Evolutionary conservation across 2,329 filamentous ascomycete genomes (phyloP).

Genomic region (Diaporthe sp.): DNA sequence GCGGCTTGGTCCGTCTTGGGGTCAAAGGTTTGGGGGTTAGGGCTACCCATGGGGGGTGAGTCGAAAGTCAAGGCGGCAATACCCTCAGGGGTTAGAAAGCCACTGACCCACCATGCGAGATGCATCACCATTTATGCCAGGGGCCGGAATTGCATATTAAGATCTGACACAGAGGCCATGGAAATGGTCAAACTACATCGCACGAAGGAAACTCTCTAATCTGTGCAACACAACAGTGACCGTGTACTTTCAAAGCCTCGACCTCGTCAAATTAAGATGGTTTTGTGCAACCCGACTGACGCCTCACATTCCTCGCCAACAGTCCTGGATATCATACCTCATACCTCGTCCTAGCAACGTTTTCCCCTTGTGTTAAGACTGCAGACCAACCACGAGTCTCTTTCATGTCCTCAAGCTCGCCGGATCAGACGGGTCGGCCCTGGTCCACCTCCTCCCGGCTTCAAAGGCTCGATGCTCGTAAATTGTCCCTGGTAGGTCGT

Average conservation of each 20-base stretch:
- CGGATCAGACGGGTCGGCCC: constrained; percentile 15
- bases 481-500: constrained; percentile 25
- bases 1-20: constrained; percentile 11
- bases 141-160: constrained; percentile 6
- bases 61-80: background rate
- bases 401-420: background rate
- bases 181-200: background rate
- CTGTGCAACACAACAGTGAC: background rate
- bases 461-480: constrained; percentile 27
- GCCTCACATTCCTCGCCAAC: background rate
- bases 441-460: background rate
- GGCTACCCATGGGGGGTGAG: background rate
- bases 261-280: background rate
- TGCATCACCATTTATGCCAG: background rate
- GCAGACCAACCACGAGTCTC: background rate
- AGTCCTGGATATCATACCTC: constrained; percentile 24
- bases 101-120: background rate
- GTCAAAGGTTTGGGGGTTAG: background rate
- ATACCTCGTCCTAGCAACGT: background rate
- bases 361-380: background rate
- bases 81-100: no score
- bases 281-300: background rate
- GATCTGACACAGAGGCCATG: constrained; percentile 6
- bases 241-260: background rate
- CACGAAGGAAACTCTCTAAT: background rate